These are phyloP conservation scores for Pseudonitzschia pungens DNA, from an alignment of 108 stramenopile genomes.

Conservation along the genomic window DNA sequence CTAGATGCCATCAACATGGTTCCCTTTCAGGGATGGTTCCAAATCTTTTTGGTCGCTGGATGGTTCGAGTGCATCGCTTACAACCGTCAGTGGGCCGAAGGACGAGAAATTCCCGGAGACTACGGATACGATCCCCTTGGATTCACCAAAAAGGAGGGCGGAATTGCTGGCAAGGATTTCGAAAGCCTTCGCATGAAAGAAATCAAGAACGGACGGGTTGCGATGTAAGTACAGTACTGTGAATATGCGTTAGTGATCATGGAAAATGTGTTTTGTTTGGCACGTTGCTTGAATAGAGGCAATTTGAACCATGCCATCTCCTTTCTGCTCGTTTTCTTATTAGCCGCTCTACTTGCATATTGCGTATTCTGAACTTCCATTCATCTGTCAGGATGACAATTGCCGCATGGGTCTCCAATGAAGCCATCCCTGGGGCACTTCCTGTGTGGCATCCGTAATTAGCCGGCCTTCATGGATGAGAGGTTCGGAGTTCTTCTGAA, in stretches of 20 bases:
- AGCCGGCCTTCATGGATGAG: not conserved
- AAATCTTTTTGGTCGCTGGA: constrained; percentile 64
- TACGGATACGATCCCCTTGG: constrained; percentile 84
- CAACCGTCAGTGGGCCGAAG: constrained; percentile 64
- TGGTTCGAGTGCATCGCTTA: constrained; percentile 69
- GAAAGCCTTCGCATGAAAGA: constrained; percentile 74
- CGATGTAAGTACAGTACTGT: constrained; percentile 50
- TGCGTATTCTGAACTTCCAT: not conserved
- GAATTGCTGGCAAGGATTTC: constrained; percentile 55
- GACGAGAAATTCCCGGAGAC: constrained; percentile 60
- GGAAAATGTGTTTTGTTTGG: not conserved
- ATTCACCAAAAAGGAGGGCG: constrained; percentile 71
- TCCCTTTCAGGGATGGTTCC: constrained; percentile 62
- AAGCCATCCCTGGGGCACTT: constrained; percentile 69
- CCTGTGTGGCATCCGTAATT: constrained; percentile 73
- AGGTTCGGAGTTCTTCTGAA: not conserved
- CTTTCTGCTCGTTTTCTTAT: not conserved
- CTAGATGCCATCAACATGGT: constrained; percentile 71
- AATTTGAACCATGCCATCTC: too few species aligned
- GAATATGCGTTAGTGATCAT: not conserved
- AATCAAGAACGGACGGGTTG: constrained; percentile 82
- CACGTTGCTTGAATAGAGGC: too few species aligned
- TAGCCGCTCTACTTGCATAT: not conserved
- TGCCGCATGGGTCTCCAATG: constrained; percentile 69
- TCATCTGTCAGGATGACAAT: constrained; percentile 54